These are phyloP conservation scores for Nigrospora osmanthi DNA, from an alignment of 2,329 filamentous ascomycete species.

Conservation along the genomic window DNA sequence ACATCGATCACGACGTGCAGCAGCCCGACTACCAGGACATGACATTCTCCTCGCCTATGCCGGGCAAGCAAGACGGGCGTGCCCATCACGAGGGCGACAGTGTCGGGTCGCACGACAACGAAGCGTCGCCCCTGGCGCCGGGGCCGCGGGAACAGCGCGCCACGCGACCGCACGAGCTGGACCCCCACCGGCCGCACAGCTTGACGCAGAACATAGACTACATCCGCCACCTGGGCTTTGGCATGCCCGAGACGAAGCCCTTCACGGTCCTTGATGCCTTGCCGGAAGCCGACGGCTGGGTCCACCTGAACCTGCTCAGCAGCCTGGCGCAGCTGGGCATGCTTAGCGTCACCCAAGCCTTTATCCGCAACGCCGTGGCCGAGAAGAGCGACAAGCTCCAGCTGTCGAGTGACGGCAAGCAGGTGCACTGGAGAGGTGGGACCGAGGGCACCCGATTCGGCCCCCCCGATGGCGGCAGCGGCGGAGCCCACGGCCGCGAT, in stretches of 20 bases:
- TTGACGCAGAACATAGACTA: constrained; percentile 74
- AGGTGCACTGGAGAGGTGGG: constrained; percentile 73
- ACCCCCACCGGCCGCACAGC: constrained; percentile 66
- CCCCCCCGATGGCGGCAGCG: constrained; percentile 47
- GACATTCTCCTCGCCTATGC: too few relatives aligned
- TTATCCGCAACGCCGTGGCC: constrained; percentile 64
- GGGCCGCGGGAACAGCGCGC: constrained; percentile 59
- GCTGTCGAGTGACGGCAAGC: constrained; percentile 67
- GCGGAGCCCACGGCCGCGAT: too few relatives aligned
- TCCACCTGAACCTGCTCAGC: constrained; percentile 73
- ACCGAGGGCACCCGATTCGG: constrained; percentile 55
- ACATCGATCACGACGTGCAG: constrained; percentile 25
- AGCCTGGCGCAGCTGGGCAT: constrained; percentile 82
- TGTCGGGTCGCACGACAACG: constrained; percentile 32
- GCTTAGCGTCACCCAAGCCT: constrained; percentile 71
- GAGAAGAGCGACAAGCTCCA: constrained; percentile 70
- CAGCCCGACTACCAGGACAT: too few relatives aligned
- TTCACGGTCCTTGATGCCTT: constrained; percentile 42
- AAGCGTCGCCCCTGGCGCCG: constrained; percentile 21
- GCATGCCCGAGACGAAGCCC: constrained; percentile 45
- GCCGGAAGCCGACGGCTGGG: constrained; percentile 65
- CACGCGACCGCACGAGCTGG: constrained; percentile 68
- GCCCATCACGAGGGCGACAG: constrained; percentile 33
- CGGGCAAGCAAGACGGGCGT: too few relatives aligned
- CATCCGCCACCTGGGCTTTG: constrained; percentile 60